Percentiles rank a stretch among this genome's conserved stretches.
These are phyloP conservation scores for Zanthoxylum bungeanum DNA, from an alignment of 345 rosid genomes.

Conservation along the genomic window DNA sequence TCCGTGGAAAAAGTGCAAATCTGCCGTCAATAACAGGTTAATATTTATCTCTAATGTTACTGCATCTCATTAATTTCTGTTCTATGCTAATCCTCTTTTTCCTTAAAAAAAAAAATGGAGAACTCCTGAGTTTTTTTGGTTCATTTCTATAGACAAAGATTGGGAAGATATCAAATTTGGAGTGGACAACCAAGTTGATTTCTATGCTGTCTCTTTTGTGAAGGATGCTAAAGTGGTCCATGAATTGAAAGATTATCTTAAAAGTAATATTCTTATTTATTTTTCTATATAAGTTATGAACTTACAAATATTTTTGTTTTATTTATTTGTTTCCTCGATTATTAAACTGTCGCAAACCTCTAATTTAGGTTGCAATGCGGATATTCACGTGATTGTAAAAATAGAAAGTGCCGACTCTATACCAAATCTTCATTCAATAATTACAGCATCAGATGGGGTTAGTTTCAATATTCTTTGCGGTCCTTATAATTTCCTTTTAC, in stretches of 20 bases:
- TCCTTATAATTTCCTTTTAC: background rate
- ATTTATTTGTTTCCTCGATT: background rate
- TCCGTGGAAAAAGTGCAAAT: conserved; percentile 94
- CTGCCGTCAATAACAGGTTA: conserved; percentile 96
- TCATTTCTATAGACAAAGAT: conserved; percentile 69
- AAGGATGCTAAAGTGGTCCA: conserved; percentile 93
- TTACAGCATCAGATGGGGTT: conserved; percentile 96
- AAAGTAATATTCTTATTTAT: conserved; percentile 34
- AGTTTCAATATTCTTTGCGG: conserved; percentile 24
- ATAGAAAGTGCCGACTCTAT: conserved; percentile 98
- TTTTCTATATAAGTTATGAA: background rate
- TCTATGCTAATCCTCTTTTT: background rate
- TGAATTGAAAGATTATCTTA: conserved; percentile 83
- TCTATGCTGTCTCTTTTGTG: conserved; percentile 94
- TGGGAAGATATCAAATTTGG: conserved; percentile 99
- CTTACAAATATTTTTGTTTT: background rate
- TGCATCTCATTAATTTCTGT: conserved; percentile 9
- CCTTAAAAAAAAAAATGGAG: background rate
- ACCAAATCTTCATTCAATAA: conserved; percentile 82
- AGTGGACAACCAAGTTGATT: conserved; percentile 93
- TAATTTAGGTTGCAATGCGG: conserved; percentile 69
- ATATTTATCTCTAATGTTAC: conserved; percentile 11
- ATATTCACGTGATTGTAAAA: conserved; percentile 78
- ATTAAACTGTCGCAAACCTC: conserved; percentile 22
- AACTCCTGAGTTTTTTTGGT: background rate